Conservation (phyloP, 2,329 filamentous ascomycete genomes). For the Phaeosphaeriaceae sp. region DNA sequence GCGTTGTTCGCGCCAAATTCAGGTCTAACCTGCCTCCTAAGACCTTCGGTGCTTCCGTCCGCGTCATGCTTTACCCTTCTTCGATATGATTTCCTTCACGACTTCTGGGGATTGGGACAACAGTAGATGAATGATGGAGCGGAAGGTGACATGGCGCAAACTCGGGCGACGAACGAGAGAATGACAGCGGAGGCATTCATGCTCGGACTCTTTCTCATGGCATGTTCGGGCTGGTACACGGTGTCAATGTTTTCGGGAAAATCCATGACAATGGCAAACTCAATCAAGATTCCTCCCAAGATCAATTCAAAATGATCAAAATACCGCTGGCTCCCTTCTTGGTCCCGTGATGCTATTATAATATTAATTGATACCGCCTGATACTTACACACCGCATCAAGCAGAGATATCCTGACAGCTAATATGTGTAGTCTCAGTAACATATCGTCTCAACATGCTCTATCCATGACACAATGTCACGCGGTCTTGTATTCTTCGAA, state of each 20-base stretch:
- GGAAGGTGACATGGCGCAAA: constrained; percentile 37
- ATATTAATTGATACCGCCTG: too few species aligned
- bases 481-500: too few species aligned
- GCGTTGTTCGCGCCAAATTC: constrained; percentile 98
- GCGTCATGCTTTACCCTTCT: constrained; percentile 97
- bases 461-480: too few species aligned
- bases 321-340: not conserved
- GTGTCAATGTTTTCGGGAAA: constrained; percentile 47
- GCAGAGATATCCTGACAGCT: too few species aligned
- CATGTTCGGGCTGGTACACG: constrained; percentile 48
- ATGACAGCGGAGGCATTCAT: constrained; percentile 39
- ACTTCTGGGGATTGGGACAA: constrained; percentile 33
- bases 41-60: constrained; percentile 85
- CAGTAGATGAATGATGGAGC: constrained; percentile 33
- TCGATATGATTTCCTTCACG: constrained; percentile 75
- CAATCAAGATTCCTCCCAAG: constrained; percentile 48
- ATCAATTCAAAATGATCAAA: constrained; percentile 47
- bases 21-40: constrained; percentile 92
- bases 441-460: too few species aligned
- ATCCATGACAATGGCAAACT: constrained; percentile 46
- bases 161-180: constrained; percentile 36
- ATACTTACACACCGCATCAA: too few species aligned
- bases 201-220: constrained; percentile 44
- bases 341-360: not conserved
- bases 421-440: too few species aligned